Evolutionary conservation across 805 yeast genomes (phyloP).

Genomic region (Saccharomycopsis sp.): DNA sequence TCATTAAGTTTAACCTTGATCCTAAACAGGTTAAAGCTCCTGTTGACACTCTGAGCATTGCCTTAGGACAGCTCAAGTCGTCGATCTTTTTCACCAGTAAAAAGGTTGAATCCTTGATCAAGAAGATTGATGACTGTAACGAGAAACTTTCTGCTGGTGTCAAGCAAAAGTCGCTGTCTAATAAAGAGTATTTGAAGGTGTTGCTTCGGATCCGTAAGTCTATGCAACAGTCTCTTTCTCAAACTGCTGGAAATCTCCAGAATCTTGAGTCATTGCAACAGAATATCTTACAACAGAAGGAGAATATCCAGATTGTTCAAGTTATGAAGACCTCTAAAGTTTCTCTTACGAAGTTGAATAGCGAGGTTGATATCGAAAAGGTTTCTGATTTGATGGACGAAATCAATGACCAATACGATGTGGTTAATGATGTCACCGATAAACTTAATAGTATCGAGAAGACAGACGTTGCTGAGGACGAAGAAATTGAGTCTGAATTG

Average conservation of each 20-base stretch:
- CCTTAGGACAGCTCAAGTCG: slow-evolving; percentile 10
- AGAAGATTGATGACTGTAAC: slow-evolving; percentile 8
- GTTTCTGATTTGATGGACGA: slow-evolving; percentile 16
- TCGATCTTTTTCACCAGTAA: slow-evolving; percentile 4
- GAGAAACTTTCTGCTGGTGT: slow-evolving; percentile 5
- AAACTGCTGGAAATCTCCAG: slow-evolving; percentile 11
- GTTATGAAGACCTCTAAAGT: slow-evolving; percentile 12
- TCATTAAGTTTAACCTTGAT: slow-evolving; percentile 5
- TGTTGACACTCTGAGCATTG: slow-evolving; percentile 4
- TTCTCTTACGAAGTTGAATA: slow-evolving; percentile 17
- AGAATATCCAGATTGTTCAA: slow-evolving; percentile 13
- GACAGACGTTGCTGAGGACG: slow-evolving; percentile 20
- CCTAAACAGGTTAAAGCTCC: background rate
- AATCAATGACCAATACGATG: slow-evolving; percentile 9
- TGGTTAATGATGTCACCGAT: slow-evolving; percentile 15
- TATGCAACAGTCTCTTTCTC: slow-evolving; percentile 8
- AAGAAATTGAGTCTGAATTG: slow-evolving; percentile 10
- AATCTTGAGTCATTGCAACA: slow-evolving; percentile 14
- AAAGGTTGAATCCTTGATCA: slow-evolving; percentile 5
- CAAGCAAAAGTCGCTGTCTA: slow-evolving; percentile 1
- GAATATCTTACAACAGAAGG: slow-evolving; percentile 12
- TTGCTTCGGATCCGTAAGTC: slow-evolving; percentile 14
- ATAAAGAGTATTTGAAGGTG: slow-evolving; percentile 14
- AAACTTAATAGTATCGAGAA: slow-evolving; percentile 10
- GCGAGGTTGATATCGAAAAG: slow-evolving; percentile 10